Evolutionary conservation across 2,329 filamentous ascomycete species (phyloP).

Genomic region (Hypoxylon sp.): DNA sequence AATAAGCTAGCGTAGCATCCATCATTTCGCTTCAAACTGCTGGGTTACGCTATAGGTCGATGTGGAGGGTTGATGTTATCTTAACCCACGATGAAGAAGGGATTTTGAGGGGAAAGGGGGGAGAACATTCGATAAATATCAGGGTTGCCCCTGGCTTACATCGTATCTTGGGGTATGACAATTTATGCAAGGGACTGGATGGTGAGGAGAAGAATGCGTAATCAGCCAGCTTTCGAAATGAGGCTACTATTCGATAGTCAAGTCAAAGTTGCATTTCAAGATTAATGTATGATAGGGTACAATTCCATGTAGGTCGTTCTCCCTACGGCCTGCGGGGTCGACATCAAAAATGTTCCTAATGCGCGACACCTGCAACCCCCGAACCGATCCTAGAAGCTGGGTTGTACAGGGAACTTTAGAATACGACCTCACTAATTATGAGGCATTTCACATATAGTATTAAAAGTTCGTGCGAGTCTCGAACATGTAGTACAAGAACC

Average conservation of each 20-base stretch:
- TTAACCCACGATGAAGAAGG: conserved; percentile 29
- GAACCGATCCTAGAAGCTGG: conserved; percentile 36
- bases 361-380: conserved; percentile 41
- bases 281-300: conserved; percentile 11
- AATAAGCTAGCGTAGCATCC: conserved; percentile 43
- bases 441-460: conserved; percentile 43
- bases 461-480: conserved; percentile 28
- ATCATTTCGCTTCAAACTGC: conserved; percentile 47
- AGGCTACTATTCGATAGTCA: conserved; percentile 34
- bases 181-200: conserved; percentile 50
- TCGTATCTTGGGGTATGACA: conserved; percentile 50
- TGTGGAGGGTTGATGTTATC: conserved; percentile 40
- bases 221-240: conserved; percentile 38
- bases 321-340: conserved; percentile 39
- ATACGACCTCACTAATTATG: conserved; percentile 40
- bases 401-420: conserved; percentile 31
- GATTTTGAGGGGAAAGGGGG: conserved; percentile 17
- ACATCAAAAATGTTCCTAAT: conserved; percentile 42
- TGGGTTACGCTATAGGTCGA: conserved; percentile 33
- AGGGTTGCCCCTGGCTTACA: conserved; percentile 36
- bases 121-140: conserved; percentile 35
- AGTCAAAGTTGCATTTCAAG: conserved; percentile 21
- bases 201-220: conserved; percentile 41
- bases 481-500: conserved; percentile 23
- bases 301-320: conserved; percentile 25